A percentile compares a stretch with the other conserved stretches of the same genome.
phyloP scores from a whole-genome alignment of 805 yeast species.

The Yarrowia sp. region DNA sequence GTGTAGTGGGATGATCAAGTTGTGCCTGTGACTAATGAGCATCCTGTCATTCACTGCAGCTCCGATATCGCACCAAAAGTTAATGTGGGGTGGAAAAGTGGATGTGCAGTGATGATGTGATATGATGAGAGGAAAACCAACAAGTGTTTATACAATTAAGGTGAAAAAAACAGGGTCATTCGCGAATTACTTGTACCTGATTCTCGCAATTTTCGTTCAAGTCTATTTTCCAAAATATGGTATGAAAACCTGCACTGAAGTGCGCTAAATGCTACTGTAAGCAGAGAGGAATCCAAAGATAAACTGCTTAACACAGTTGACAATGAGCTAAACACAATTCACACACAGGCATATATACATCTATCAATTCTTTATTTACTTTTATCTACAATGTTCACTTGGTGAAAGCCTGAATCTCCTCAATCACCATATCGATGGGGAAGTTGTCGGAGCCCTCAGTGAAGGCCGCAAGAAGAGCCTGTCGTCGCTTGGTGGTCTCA shows the following conservation, averaged over 20 bases:
- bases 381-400: not conserved
- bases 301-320: too few relatives aligned
- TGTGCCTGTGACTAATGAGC: not conserved
- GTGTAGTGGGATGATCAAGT: not conserved
- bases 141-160: too few relatives aligned
- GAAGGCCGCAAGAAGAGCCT: conserved; percentile 60
- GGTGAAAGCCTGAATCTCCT: conserved; percentile 63
- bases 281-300: too few relatives aligned
- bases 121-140: too few relatives aligned
- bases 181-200: too few relatives aligned
- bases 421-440: conserved; percentile 60
- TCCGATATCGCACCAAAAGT: conserved; percentile 16
- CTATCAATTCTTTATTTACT: not conserved
- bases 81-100: not conserved
- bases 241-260: not conserved
- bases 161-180: too few relatives aligned
- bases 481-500: conserved; percentile 47
- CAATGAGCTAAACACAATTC: too few relatives aligned
- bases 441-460: conserved; percentile 67
- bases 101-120: too few relatives aligned
- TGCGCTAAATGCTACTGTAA: too few relatives aligned
- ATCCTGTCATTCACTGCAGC: not conserved
- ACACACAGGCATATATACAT: not conserved
- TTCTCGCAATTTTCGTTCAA: too few relatives aligned
- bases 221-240: too few relatives aligned